phyloP scores from a whole-genome alignment of 352 stramenopile species.

The Phytopythium delawarense region DNA sequence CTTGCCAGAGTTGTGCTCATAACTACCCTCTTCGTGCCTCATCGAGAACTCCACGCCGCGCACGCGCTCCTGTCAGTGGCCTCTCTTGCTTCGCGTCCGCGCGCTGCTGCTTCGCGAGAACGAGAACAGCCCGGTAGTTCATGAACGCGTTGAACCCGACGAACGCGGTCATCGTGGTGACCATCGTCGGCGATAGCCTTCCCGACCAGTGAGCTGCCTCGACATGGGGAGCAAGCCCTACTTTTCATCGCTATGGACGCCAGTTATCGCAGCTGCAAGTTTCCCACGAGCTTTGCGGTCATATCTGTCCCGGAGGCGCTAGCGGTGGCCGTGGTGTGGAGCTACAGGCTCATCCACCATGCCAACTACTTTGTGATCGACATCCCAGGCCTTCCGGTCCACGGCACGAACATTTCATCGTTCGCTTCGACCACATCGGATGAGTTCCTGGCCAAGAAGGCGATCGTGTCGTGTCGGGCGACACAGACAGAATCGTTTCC shows the following conservation, averaged over 20 bases:
- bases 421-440: background rate
- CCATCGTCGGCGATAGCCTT: background rate
- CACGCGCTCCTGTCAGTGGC: background rate
- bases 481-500: no score
- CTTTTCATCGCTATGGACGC: background rate
- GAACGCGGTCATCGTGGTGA: background rate
- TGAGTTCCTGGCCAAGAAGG: background rate
- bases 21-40: background rate
- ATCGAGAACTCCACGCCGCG: background rate
- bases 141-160: constrained; percentile 20
- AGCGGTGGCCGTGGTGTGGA: background rate
- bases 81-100: constrained; percentile 2
- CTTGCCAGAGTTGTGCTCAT: background rate
- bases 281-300: background rate
- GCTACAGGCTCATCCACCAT: background rate
- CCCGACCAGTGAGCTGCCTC: background rate
- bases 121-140: constrained; percentile 22
- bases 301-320: background rate
- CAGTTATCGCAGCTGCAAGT: background rate
- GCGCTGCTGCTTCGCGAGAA: constrained; percentile 21
- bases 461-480: background rate
- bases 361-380: background rate
- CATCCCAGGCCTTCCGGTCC: background rate
- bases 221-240: background rate
- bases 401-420: background rate